phyloP scores from a whole-genome alignment of 495 filamentous ascomycete species.

The Aspergillus affinis region DNA sequence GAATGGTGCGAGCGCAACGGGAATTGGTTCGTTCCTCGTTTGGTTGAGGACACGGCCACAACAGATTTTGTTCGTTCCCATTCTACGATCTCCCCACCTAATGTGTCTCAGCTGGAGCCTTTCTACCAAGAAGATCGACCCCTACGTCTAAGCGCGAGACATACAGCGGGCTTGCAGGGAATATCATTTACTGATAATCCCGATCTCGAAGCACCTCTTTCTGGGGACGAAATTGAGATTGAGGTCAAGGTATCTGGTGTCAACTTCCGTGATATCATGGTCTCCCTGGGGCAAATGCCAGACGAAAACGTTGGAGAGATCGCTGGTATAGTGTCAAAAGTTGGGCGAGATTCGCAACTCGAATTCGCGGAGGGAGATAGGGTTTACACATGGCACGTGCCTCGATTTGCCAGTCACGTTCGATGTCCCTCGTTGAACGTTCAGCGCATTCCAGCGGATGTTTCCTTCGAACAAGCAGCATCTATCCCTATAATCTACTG shows the following conservation, averaged over 20 bases:
- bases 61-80: too few species aligned
- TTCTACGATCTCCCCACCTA: too few species aligned
- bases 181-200: constrained; percentile 15
- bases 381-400: too few species aligned
- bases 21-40: too few species aligned
- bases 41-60: too few species aligned
- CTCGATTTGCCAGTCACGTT: not conserved
- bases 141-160: constrained; percentile 3
- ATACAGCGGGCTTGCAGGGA: constrained; percentile 7
- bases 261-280: constrained; percentile 46
- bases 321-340: constrained; percentile 38
- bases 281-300: constrained; percentile 33
- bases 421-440: not conserved
- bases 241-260: constrained; percentile 30
- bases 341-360: constrained; percentile 12
- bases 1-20: too few species aligned
- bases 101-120: too few species aligned
- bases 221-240: constrained; percentile 27
- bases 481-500: not conserved
- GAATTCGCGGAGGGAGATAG: constrained; percentile 17
- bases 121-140: too few species aligned
- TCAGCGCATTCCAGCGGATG: not conserved
- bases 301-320: constrained; percentile 39
- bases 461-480: constrained; percentile 7
- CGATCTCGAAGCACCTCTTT: constrained; percentile 9